Conservation (phyloP, 257 asterid species). For the Capsicum baccatum region DNA sequence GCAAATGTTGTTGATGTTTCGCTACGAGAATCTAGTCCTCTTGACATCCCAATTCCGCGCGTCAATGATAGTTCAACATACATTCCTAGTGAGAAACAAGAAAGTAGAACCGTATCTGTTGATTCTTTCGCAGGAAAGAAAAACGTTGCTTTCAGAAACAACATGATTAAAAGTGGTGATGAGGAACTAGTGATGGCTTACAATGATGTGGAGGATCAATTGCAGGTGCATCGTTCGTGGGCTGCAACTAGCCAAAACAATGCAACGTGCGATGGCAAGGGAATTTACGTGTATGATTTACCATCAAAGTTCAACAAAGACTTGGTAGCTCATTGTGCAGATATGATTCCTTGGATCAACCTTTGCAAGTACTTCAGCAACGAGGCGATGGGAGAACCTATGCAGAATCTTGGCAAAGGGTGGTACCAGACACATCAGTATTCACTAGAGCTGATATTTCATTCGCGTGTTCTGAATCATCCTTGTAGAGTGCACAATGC, state of each 20-base stretch:
- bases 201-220: slow-evolving; percentile 47
- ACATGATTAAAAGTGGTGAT: slow-evolving; percentile 27
- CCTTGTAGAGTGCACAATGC: slow-evolving; percentile 63
- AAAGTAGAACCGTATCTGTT: background rate
- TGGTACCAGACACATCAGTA: slow-evolving; percentile 77
- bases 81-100: background rate
- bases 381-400: slow-evolving; percentile 56
- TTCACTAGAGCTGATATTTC: slow-evolving; percentile 71
- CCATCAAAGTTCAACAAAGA: slow-evolving; percentile 76
- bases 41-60: background rate
- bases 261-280: slow-evolving; percentile 52
- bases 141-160: slow-evolving; percentile 23
- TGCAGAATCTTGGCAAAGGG: slow-evolving; percentile 52
- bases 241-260: slow-evolving; percentile 33
- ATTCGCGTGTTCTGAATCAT: slow-evolving; percentile 58
- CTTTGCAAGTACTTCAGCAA: slow-evolving; percentile 59
- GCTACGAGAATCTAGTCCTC: background rate
- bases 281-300: slow-evolving; percentile 64
- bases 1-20: slow-evolving; percentile 3
- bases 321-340: slow-evolving; percentile 50
- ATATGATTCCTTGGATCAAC: slow-evolving; percentile 62
- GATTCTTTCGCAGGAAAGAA: slow-evolving; percentile 24
- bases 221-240: slow-evolving; percentile 64
- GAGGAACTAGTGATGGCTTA: slow-evolving; percentile 44
- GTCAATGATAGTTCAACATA: background rate